phyloP scores from a whole-genome alignment of 352 stramenopile genomes.

The Plasmopara muralis region DNA sequence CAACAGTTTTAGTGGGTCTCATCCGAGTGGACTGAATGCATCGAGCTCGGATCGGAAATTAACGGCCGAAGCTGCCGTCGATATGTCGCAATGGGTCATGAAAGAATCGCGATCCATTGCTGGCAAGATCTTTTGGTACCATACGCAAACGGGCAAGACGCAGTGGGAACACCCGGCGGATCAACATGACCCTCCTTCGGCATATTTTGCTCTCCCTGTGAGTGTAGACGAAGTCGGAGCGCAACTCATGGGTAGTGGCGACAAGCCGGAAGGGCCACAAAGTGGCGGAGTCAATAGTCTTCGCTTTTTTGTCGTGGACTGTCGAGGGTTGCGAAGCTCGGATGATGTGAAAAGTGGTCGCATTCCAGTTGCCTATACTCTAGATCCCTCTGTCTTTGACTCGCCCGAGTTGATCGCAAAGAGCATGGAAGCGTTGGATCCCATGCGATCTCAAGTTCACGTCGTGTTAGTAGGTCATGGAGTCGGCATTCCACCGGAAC shows the following conservation, averaged over 20 bases:
- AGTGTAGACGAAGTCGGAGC: conserved; percentile 59
- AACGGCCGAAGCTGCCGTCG: conserved; percentile 34
- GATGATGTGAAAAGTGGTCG: conserved; percentile 72
- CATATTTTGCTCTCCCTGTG: conserved; percentile 59
- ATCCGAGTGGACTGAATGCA: conserved; percentile 13
- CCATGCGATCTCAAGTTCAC: conserved; percentile 68
- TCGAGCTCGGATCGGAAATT: conserved; percentile 26
- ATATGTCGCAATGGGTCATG: conserved; percentile 79
- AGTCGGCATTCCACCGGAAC: conserved; percentile 52
- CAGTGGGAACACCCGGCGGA: conserved; percentile 77
- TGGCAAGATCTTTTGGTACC: conserved; percentile 76
- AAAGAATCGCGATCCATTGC: conserved; percentile 66
- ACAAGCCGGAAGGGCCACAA: conserved; percentile 32
- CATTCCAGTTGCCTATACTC: conserved; percentile 67
- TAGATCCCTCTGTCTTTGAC: conserved; percentile 77
- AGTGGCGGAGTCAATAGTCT: conserved; percentile 12
- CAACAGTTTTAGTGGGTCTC: conserved; percentile 12
- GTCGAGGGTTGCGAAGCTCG: conserved; percentile 60
- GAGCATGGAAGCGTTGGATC: conserved; percentile 60
- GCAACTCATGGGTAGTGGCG: conserved; percentile 54
- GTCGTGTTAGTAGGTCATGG: conserved; percentile 72
- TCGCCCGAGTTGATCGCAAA: conserved; percentile 68
- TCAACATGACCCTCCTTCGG: conserved; percentile 45
- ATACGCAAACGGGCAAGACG: conserved; percentile 61
- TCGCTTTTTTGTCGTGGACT: conserved; percentile 77